Conservation (phyloP, 805 yeast genomes). For the Cyberlindnera mycetangii region DNA sequence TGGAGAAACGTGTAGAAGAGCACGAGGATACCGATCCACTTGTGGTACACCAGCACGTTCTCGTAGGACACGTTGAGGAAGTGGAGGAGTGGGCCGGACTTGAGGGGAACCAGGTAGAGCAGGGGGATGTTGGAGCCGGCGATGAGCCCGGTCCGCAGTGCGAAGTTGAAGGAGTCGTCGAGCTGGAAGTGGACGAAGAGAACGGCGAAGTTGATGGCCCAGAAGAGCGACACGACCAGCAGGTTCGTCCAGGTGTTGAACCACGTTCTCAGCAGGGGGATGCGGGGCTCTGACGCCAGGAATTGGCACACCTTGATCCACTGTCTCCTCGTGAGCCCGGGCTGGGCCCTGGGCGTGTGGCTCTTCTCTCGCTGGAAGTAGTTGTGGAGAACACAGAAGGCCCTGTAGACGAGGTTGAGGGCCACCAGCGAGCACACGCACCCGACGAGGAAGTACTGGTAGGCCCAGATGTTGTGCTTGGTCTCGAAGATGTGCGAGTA, state of each 20-base stretch:
- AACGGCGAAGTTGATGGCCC: slow-evolving; percentile 16
- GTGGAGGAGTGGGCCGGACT: slow-evolving; percentile 24
- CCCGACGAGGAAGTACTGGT: slow-evolving; percentile 20
- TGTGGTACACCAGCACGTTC: slow-evolving; percentile 25
- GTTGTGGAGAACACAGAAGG: background rate
- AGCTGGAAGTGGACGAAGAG: slow-evolving; percentile 19
- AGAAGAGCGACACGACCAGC: slow-evolving; percentile 13
- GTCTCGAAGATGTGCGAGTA: slow-evolving; percentile 25
- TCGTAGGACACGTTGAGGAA: slow-evolving; percentile 24
- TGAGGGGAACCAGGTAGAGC: slow-evolving; percentile 27
- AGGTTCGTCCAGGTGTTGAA: slow-evolving; percentile 19
- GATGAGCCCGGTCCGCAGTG: slow-evolving; percentile 26
- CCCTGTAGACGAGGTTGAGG: background rate
- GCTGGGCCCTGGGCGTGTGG: background rate
- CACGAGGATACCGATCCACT: slow-evolving; percentile 23
- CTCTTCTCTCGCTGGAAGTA: background rate
- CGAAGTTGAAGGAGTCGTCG: slow-evolving; percentile 26
- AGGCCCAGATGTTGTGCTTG: slow-evolving; percentile 19
- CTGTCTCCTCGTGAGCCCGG: slow-evolving; percentile 3
- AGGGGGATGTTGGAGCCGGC: slow-evolving; percentile 28
- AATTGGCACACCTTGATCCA: slow-evolving; percentile 4
- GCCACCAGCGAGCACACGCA: slow-evolving; percentile 2
- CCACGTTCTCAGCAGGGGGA: slow-evolving; percentile 8
- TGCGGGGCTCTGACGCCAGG: slow-evolving; percentile 10
- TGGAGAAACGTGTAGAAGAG: slow-evolving; percentile 21